A percentile compares a stretch with the other conserved stretches of the same genome.
These are phyloP conservation scores for Pouteria glomerata DNA, from an alignment of 148 eudicot genomes.

Conservation along the genomic window DNA sequence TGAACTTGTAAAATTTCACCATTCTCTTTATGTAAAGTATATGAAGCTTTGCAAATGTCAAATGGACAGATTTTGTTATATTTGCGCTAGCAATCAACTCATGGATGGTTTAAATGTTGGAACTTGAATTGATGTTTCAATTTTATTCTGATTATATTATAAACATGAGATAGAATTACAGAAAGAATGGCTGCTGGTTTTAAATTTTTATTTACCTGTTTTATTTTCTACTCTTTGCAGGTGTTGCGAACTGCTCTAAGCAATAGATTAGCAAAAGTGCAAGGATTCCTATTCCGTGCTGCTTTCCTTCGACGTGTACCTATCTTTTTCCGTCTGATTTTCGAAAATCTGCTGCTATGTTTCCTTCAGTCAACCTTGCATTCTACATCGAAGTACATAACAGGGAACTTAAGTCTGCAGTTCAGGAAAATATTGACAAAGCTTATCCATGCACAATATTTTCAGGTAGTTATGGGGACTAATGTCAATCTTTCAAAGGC, in stretches of 20 bases:
- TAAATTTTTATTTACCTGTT: background rate
- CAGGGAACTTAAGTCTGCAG: slow-evolving; percentile 83
- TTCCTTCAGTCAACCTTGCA: slow-evolving; percentile 78
- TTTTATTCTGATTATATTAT: background rate
- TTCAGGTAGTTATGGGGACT: slow-evolving; percentile 56
- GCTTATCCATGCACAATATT: slow-evolving; percentile 84
- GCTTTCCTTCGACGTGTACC: slow-evolving; percentile 98
- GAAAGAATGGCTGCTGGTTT: background rate
- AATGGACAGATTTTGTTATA: too few relatives aligned
- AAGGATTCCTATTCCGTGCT: slow-evolving; percentile 93
- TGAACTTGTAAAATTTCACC: too few relatives aligned
- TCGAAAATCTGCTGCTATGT: slow-evolving; percentile 82
- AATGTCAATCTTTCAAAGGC: background rate
- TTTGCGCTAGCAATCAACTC: background rate
- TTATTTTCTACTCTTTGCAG: slow-evolving; percentile 36
- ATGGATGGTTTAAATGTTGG: too few relatives aligned
- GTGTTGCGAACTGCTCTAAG: slow-evolving; percentile 84
- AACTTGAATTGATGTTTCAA: background rate
- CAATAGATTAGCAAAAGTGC: slow-evolving; percentile 97
- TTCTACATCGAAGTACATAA: slow-evolving; percentile 90
- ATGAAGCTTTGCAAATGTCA: too few relatives aligned
- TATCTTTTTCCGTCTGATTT: slow-evolving; percentile 71
- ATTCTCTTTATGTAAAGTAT: too few relatives aligned
- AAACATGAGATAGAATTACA: background rate
- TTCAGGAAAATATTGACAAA: slow-evolving; percentile 89